Evolutionary conservation across 2,329 filamentous ascomycete genomes (phyloP).

Genomic region (Colletotrichum gigasporum): DNA sequence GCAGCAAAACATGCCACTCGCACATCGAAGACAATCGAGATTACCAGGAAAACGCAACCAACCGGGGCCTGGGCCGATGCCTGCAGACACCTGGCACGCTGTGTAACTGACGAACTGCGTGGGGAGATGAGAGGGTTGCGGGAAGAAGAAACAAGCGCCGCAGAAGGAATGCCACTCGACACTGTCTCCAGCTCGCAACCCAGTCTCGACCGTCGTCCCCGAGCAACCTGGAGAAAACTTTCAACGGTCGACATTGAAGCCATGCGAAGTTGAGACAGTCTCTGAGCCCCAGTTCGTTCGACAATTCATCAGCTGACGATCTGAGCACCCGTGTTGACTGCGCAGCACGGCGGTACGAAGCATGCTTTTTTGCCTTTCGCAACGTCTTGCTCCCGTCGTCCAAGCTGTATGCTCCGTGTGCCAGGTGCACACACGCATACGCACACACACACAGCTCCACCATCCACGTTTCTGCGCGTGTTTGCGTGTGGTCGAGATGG

Average conservation of each 20-base stretch:
- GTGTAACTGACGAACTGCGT: neutral
- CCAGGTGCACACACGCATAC: neutral
- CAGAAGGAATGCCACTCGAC: neutral
- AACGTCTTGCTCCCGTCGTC: neutral
- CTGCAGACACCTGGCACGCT: neutral
- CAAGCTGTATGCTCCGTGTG: neutral
- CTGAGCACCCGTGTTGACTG: slow-evolving; percentile 12
- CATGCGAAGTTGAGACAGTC: slow-evolving; percentile 16
- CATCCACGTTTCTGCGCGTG: too few relatives aligned
- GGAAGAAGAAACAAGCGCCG: neutral
- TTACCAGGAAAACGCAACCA: neutral
- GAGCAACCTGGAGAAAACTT: neutral
- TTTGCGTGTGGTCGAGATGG: neutral
- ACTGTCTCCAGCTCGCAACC: neutral
- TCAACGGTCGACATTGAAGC: neutral
- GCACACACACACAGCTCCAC: neutral
- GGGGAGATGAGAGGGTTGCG: neutral
- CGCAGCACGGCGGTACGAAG: neutral
- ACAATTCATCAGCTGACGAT: slow-evolving; percentile 9
- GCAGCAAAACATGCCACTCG: neutral
- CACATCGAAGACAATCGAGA: slow-evolving; percentile 22
- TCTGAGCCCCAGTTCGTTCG: slow-evolving; percentile 14
- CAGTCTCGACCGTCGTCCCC: neutral
- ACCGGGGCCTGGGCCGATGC: neutral
- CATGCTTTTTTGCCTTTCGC: neutral